Percentiles rank a stretch among this genome's conserved stretches.
Evolutionary conservation across 805 yeast genomes (phyloP).

Genomic region (Kluyveromyces nonfermentans): DNA sequence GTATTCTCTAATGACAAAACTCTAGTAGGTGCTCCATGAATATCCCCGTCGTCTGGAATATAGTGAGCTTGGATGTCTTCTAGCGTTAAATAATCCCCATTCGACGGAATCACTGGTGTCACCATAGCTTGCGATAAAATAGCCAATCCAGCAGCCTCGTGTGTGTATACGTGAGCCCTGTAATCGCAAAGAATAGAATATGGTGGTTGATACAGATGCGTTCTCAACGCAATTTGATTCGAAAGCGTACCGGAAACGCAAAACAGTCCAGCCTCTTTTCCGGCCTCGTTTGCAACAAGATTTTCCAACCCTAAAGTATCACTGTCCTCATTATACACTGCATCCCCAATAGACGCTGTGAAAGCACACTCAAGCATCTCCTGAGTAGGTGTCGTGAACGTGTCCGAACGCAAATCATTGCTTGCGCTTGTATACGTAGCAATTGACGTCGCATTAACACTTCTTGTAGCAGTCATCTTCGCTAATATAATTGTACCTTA

Average conservation of each 20-base stretch:
- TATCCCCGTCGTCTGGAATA: conserved; percentile 67
- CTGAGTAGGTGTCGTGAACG: conserved; percentile 80
- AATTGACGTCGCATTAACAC: background rate
- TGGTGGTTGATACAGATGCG: conserved; percentile 64
- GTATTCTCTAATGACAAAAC: conserved; percentile 84
- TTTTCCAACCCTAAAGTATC: conserved; percentile 58
- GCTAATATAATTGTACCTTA: background rate
- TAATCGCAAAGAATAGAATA: conserved; percentile 78
- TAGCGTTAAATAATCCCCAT: conserved; percentile 67
- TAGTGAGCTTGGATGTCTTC: conserved; percentile 63
- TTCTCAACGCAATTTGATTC: conserved; percentile 76
- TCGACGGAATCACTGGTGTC: conserved; percentile 66
- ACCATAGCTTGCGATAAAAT: conserved; percentile 89
- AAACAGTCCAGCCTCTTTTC: conserved; percentile 71
- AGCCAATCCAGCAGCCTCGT: conserved; percentile 90
- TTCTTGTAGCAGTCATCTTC: conserved; percentile 6
- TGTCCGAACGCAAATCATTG: conserved; percentile 65
- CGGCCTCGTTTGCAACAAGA: conserved; percentile 57
- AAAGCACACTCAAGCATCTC: conserved; percentile 57
- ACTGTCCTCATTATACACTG: conserved; percentile 80
- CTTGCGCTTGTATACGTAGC: conserved; percentile 23
- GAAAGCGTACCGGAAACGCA: conserved; percentile 88
- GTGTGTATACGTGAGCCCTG: conserved; percentile 72
- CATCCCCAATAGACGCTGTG: conserved; percentile 63
- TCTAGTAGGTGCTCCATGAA: conserved; percentile 83